These are phyloP conservation scores for Smittium culicis DNA, from an alignment of 371 early-diverging fungal species.

Conservation along the genomic window DNA sequence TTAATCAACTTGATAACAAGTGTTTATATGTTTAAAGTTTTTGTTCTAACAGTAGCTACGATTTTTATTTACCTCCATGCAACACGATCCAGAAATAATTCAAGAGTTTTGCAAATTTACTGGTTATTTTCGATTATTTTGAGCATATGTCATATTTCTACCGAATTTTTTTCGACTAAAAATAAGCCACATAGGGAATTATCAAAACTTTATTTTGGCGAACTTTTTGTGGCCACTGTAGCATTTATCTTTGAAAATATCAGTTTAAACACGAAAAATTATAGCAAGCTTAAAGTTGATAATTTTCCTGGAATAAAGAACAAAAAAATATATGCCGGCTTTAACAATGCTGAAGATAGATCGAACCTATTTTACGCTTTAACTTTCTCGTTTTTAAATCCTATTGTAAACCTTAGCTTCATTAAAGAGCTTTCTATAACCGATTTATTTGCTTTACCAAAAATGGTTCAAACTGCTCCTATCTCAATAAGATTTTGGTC, in stretches of 20 bases:
- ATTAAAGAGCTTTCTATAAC: constrained; percentile 52
- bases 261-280: background rate
- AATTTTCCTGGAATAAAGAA: background rate
- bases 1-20: too few relatives aligned
- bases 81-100: background rate
- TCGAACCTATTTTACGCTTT: constrained; percentile 74
- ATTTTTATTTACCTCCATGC: too few relatives aligned
- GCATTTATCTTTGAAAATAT: background rate
- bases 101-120: background rate
- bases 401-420: constrained; percentile 68
- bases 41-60: too few relatives aligned
- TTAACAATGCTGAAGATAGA: constrained; percentile 56
- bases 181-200: background rate
- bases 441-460: constrained; percentile 63
- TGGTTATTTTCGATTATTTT: background rate
- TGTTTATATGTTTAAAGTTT: too few relatives aligned
- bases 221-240: background rate
- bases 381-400: constrained; percentile 83
- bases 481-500: constrained; percentile 46
- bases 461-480: constrained; percentile 41
- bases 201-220: background rate
- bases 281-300: background rate
- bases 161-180: background rate
- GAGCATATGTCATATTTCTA: too few relatives aligned
- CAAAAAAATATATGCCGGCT: constrained; percentile 1